Evolutionary conservation across 2,329 filamentous ascomycete genomes (phyloP).

Genomic region (Fusarium praegraminearum): DNA sequence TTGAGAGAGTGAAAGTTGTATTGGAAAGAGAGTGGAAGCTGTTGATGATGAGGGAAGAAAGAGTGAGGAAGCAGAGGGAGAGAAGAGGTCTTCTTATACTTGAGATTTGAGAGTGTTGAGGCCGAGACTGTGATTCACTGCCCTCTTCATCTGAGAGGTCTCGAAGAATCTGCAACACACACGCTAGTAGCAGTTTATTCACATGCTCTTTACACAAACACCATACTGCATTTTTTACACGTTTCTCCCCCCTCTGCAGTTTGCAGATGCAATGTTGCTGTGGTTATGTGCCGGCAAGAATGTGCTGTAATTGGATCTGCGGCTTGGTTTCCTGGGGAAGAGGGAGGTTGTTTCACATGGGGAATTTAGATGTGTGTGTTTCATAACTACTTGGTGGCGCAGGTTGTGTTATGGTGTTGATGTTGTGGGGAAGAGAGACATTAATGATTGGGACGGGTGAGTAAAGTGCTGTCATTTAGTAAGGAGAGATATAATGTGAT

Average conservation of each 20-base stretch:
- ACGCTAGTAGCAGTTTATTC: conserved; percentile 1
- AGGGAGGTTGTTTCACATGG: conserved; percentile 24
- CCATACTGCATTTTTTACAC: neutral
- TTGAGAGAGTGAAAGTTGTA: conserved; percentile 3
- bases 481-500: neutral
- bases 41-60: conserved; percentile 14
- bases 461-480: neutral
- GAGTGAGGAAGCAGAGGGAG: neutral
- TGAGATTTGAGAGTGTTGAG: neutral
- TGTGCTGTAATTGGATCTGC: conserved; percentile 11
- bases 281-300: conserved; percentile 3
- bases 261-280: conserved; percentile 15
- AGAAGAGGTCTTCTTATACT: conserved; percentile 30
- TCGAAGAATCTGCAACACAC: neutral
- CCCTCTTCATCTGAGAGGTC: neutral
- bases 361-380: conserved; percentile 15
- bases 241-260: neutral
- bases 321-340: conserved; percentile 3
- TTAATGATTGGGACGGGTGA: neutral
- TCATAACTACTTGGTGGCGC: conserved; percentile 6
- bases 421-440: conserved; percentile 18
- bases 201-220: conserved; percentile 4
- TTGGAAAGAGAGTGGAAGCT: conserved; percentile 7
- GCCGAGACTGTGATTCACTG: conserved; percentile 30
- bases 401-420: conserved; percentile 12